Evolutionary conservation across 139 green algal species (phyloP), one percentile per base, ranked within the genome.

Genomic region (Nannochloris sp.): DNA sequence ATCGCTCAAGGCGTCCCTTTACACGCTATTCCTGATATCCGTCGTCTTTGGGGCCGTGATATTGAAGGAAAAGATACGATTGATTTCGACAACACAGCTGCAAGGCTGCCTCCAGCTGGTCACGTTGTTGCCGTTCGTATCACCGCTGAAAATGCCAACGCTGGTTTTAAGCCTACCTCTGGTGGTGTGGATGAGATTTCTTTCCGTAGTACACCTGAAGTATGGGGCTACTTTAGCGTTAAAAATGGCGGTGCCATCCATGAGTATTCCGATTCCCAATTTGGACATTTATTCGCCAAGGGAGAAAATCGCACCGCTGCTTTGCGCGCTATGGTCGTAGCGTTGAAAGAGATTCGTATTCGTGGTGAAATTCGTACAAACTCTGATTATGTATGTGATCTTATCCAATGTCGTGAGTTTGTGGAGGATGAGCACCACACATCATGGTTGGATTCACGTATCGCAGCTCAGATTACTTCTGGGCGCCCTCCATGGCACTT

Each of bases 201-300:
- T 64, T 97, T 95, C 71, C 77, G 62, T 24, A 62, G 67, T 51
- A 83, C 80, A 13, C 78, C 82, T 7, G 80, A 94, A 34, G 94
- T 97, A 61, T 98, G 93, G 90, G 95, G 89, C 58, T 97, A 98
- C 85, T 99, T 99, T 78, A 89, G 70, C 8, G 88, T 99, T 54
- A 95, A 95, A 77, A 78, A 65, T 19, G 91, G 91, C 27, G 89
- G 90, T 14, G 85, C 88, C 66, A 96, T 99, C 58, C 94, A 99
- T 69, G 90, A 97, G 81, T 99, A 89, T 74, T 91, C 81, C 23
- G 95, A 99, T 75, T 97, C 88, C 1, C 90, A 96, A 82, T 98
- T 99, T 78, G 94, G 94, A 2, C 93, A 98, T 74, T 69, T 99
- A 48, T 99, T 99, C 75, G 93, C 93, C 23, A 85, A 90, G 53